These are phyloP conservation scores for Didymosphaeria variabile DNA, from an alignment of 2,329 filamentous ascomycete species.

Conservation along the genomic window DNA sequence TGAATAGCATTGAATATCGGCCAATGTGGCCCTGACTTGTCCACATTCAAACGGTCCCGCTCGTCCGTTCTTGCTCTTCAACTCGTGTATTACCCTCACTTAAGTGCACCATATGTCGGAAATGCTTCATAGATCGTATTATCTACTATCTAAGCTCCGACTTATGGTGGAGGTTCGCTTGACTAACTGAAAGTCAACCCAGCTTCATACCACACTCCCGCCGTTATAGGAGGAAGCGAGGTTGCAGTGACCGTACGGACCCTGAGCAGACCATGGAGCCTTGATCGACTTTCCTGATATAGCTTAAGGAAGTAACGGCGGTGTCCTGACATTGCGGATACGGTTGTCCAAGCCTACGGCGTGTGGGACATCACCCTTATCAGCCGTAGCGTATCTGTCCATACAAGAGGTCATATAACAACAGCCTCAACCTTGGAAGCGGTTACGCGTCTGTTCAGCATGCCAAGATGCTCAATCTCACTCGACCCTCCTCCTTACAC, in stretches of 20 bases:
- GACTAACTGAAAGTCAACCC: too few relatives aligned
- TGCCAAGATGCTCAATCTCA: slow-evolving; percentile 31
- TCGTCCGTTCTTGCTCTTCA: not conserved
- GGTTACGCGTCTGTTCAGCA: slow-evolving; percentile 8
- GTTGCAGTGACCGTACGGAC: not conserved
- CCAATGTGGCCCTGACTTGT: not conserved
- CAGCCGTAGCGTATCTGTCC: not conserved
- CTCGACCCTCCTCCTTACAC: slow-evolving; percentile 48
- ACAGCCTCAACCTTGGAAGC: not conserved
- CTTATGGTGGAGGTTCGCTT: too few relatives aligned
- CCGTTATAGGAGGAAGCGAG: not conserved
- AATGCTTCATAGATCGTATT: too few relatives aligned
- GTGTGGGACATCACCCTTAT: not conserved
- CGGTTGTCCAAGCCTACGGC: too few relatives aligned
- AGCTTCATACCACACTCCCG: too few relatives aligned
- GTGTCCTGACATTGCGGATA: too few relatives aligned
- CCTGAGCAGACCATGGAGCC: not conserved
- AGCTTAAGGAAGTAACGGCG: too few relatives aligned
- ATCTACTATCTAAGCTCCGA: too few relatives aligned
- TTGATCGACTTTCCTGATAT: not conserved
- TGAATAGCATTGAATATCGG: not conserved
- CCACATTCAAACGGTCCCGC: not conserved
- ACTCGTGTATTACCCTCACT: not conserved
- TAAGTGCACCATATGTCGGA: too few relatives aligned
- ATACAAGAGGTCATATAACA: not conserved